phyloP scores from a whole-genome alignment of 257 asterid species.

The Ocimum tenuiflorum region DNA sequence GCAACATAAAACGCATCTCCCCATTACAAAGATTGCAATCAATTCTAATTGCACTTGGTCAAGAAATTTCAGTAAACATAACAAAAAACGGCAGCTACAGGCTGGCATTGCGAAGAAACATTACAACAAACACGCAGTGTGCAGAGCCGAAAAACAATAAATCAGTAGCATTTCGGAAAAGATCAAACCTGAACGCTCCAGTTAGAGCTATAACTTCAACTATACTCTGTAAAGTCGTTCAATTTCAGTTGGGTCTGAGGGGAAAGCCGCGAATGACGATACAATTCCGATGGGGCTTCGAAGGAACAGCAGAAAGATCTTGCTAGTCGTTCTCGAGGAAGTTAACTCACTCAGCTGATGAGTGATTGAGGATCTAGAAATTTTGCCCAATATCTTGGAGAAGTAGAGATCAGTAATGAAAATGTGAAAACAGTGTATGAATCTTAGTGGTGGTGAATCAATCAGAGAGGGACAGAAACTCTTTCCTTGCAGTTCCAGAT shows the following conservation, averaged over 20 bases:
- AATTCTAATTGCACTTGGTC: background rate
- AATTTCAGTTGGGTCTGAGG: constrained; percentile 15
- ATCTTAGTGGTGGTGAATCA: constrained; percentile 23
- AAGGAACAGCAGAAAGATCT: constrained; percentile 8
- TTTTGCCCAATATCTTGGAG: background rate
- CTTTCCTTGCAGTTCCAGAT: constrained; percentile 9
- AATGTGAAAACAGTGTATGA: constrained; percentile 15
- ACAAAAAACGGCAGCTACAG: background rate
- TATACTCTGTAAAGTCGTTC: constrained; percentile 13
- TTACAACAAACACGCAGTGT: constrained; percentile 6
- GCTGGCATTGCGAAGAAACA: constrained; percentile 5
- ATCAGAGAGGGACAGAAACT: constrained; percentile 16
- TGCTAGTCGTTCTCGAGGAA: constrained; percentile 13
- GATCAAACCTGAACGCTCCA: constrained; percentile 27
- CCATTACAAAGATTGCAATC: background rate
- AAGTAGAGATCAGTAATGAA: constrained; percentile 12
- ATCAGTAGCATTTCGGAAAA: background rate
- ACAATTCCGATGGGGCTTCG: constrained; percentile 9
- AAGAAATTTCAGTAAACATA: background rate
- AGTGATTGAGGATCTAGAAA: constrained; percentile 27
- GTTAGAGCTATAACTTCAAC: constrained; percentile 15
- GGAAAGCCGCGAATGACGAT: constrained; percentile 1
- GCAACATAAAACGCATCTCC: background rate
- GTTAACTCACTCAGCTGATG: constrained; percentile 15
- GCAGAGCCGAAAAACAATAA: background rate